A percentile compares a stretch with the other conserved stretches of the same genome.
Evolutionary conservation across 2,329 filamentous ascomycete species (phyloP).

Genomic region (Penicillium frequentans): DNA sequence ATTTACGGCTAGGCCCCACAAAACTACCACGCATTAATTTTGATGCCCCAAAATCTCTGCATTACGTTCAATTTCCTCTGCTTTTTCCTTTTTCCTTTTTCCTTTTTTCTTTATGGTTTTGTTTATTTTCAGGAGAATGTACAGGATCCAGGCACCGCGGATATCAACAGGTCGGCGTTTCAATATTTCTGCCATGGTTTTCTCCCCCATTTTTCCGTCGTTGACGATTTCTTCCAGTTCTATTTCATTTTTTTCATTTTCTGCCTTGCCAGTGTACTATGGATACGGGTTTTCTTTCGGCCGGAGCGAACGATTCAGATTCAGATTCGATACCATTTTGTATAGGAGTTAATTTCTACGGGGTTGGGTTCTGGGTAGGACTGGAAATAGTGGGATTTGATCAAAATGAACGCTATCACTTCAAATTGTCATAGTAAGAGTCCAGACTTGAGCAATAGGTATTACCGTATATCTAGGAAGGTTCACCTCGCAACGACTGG

Average conservation of each 20-base stretch:
- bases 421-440: not conserved
- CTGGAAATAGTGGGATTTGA: constrained; percentile 17
- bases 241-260: not conserved
- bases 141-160: constrained; percentile 24
- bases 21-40: not conserved
- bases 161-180: constrained; percentile 28
- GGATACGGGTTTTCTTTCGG: constrained; percentile 24
- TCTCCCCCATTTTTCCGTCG: constrained; percentile 7
- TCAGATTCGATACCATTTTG: constrained; percentile 40
- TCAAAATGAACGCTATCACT: constrained; percentile 13
- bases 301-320: constrained; percentile 20
- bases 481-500: no score
- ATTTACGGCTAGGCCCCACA: not conserved
- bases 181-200: constrained; percentile 13
- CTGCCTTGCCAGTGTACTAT: constrained; percentile 25
- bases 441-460: no score
- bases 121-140: constrained; percentile 18
- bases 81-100: constrained; percentile 6
- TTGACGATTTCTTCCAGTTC: constrained; percentile 8
- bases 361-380: constrained; percentile 8
- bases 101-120: constrained; percentile 8
- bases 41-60: not conserved
- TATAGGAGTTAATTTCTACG: constrained; percentile 28
- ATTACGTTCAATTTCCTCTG: not conserved
- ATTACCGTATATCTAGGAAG: no score